Percentiles rank a stretch among this genome's conserved stretches.
These are phyloP conservation scores for Boletus eberwhitei DNA, from an alignment of 768 basidiomycete genomes.

Conservation along the genomic window DNA sequence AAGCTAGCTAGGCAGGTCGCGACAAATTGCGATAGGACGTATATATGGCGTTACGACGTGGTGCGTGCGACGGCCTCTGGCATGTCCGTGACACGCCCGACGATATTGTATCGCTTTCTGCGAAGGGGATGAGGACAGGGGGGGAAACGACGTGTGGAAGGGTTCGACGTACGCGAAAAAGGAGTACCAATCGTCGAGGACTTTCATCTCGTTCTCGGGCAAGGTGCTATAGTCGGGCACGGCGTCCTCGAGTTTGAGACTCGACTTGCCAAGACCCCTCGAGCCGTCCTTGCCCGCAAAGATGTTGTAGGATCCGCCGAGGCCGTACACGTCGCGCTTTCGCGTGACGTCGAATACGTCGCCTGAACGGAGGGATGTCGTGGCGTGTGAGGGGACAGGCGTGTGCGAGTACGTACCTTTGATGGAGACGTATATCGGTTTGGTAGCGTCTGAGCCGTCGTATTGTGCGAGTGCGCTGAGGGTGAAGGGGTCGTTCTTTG, in stretches of 20 bases:
- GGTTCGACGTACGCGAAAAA: constrained; percentile 73
- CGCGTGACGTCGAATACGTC: constrained; percentile 86
- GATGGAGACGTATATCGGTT: constrained; percentile 89
- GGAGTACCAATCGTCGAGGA: constrained; percentile 82
- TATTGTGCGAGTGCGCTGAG: constrained; percentile 61
- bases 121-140: background rate
- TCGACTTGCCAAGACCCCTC: constrained; percentile 84
- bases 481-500: constrained; percentile 78
- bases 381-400: background rate
- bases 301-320: constrained; percentile 71
- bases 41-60: background rate
- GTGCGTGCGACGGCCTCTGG: constrained; percentile 35
- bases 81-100: constrained; percentile 67
- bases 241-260: constrained; percentile 81
- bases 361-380: constrained; percentile 36
- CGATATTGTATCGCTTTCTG: constrained; percentile 85
- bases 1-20: background rate
- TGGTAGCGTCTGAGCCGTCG: constrained; percentile 61
- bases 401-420: constrained; percentile 53
- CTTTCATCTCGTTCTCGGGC: constrained; percentile 67
- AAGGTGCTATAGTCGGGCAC: constrained; percentile 81
- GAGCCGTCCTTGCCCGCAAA: constrained; percentile 97
- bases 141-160: background rate
- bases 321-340: constrained; percentile 88
- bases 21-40: too few relatives aligned